A percentile compares a stretch with the other conserved stretches of the same genome.
phyloP scores from a whole-genome alignment of 306 rosid genomes.

The Hippophae gyantsensis region DNA sequence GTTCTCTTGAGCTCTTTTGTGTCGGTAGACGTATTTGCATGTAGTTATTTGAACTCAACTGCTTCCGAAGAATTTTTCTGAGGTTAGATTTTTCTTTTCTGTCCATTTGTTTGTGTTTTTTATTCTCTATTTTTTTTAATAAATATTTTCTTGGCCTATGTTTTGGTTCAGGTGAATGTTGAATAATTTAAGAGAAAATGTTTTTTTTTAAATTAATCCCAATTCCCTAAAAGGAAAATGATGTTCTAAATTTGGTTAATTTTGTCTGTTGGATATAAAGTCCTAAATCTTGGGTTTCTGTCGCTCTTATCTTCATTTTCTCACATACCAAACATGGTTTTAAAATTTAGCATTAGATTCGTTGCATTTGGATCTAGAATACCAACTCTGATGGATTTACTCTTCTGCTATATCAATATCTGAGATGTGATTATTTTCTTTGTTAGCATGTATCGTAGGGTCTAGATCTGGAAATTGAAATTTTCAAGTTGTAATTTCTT shows the following conservation, averaged over 20 bases:
- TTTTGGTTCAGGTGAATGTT: too few relatives aligned
- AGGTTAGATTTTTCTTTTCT: neutral
- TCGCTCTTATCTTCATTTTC: too few relatives aligned
- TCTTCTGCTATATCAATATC: slow-evolving; percentile 12
- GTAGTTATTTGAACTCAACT: slow-evolving; percentile 5
- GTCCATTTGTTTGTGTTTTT: neutral
- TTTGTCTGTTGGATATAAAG: too few relatives aligned
- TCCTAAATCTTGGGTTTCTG: too few relatives aligned
- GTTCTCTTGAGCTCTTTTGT: slow-evolving; percentile 4
- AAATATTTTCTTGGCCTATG: too few relatives aligned
- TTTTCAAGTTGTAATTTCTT: slow-evolving; percentile 14
- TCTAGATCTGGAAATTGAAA: slow-evolving; percentile 52
- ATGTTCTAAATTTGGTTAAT: too few relatives aligned
- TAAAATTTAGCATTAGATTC: slow-evolving; percentile 12
- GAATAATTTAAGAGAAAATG: too few relatives aligned
- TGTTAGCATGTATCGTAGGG: slow-evolving; percentile 19
- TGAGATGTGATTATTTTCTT: slow-evolving; percentile 9
- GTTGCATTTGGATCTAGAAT: slow-evolving; percentile 9
- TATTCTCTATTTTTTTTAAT: too few relatives aligned
- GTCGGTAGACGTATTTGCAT: slow-evolving; percentile 3
- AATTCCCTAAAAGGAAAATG: too few relatives aligned
- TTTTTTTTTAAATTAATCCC: too few relatives aligned
- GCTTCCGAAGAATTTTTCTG: slow-evolving; percentile 8
- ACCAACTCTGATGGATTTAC: slow-evolving; percentile 2
- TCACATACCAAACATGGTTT: too few relatives aligned